Conservation (phyloP, 2,329 filamentous ascomycete species). For the Aspergillus sp. region DNA sequence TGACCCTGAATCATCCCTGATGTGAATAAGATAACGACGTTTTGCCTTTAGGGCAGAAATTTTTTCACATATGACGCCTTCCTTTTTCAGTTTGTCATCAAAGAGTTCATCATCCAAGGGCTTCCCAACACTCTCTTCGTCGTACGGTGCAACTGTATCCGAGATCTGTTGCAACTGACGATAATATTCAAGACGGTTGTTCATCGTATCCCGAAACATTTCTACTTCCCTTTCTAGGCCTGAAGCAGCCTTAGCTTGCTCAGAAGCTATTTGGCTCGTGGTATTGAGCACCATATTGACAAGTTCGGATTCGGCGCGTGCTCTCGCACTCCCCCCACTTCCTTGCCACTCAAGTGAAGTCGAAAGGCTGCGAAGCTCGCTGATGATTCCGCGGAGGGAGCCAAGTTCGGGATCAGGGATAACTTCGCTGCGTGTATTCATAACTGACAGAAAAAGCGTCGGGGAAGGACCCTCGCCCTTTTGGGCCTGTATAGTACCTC, state of each 20-base stretch:
- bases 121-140: constrained; percentile 55
- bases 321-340: constrained; percentile 50
- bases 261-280: constrained; percentile 49
- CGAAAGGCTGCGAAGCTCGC: constrained; percentile 62
- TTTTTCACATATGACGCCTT: constrained; percentile 51
- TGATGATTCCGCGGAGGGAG: constrained; percentile 67
- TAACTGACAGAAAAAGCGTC: constrained; percentile 50
- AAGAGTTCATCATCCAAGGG: constrained; percentile 50
- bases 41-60: constrained; percentile 65
- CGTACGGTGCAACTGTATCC: constrained; percentile 73
- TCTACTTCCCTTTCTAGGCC: constrained; percentile 64
- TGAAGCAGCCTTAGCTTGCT: constrained; percentile 49
- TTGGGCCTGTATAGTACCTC: constrained; percentile 57
- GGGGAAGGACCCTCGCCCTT: constrained; percentile 67
- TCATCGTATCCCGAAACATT: constrained; percentile 73
- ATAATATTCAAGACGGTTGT: constrained; percentile 83
- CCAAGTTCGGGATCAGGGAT: constrained; percentile 46
- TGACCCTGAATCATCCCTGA: constrained; percentile 58
- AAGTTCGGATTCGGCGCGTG: constrained; percentile 60
- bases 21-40: constrained; percentile 65
- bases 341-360: constrained; percentile 57
- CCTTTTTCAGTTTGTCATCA: constrained; percentile 37
- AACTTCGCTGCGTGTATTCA: constrained; percentile 41
- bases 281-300: constrained; percentile 59
- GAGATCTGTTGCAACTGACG: constrained; percentile 86